phyloP scores from a whole-genome alignment of 164 flowering plant species.

The Santalum album region DNA sequence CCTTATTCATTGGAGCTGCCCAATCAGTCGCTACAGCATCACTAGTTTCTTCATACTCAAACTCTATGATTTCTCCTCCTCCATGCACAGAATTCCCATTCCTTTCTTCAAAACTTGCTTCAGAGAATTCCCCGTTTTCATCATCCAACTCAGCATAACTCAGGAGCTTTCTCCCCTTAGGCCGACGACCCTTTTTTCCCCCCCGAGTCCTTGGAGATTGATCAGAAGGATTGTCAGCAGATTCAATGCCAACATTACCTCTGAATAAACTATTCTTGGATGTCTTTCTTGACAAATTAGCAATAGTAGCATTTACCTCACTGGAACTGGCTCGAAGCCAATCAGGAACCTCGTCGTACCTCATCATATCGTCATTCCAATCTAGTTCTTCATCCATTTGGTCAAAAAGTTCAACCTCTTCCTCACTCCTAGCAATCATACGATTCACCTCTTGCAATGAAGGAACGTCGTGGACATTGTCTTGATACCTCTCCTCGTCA shows the following conservation, averaged over 20 bases:
- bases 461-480: slow-evolving; percentile 90
- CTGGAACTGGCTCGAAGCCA: slow-evolving; percentile 82
- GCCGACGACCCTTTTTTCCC: slow-evolving; percentile 79
- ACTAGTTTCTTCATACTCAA: slow-evolving; percentile 73
- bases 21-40: slow-evolving; percentile 32
- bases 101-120: slow-evolving; percentile 80
- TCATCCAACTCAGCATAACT: slow-evolving; percentile 83
- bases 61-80: slow-evolving; percentile 77
- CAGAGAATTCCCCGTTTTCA: slow-evolving; percentile 78
- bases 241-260: slow-evolving; percentile 24
- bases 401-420: slow-evolving; percentile 89
- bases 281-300: slow-evolving; percentile 71
- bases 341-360: slow-evolving; percentile 79
- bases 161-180: slow-evolving; percentile 55
- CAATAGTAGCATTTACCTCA: slow-evolving; percentile 71
- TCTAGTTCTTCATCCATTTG: slow-evolving; percentile 97
- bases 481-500: slow-evolving; percentile 97
- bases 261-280: slow-evolving; percentile 36
- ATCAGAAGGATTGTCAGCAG: slow-evolving; percentile 44
- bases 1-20: slow-evolving; percentile 27
- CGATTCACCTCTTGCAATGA: slow-evolving; percentile 93
- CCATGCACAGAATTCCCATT: slow-evolving; percentile 54
- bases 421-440: slow-evolving; percentile 94
- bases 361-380: slow-evolving; percentile 81
- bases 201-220: slow-evolving; percentile 44